These are phyloP conservation scores for Xerocomus amazonicus DNA, from an alignment of 1,284 basidiomycete genomes.

Conservation along the genomic window DNA sequence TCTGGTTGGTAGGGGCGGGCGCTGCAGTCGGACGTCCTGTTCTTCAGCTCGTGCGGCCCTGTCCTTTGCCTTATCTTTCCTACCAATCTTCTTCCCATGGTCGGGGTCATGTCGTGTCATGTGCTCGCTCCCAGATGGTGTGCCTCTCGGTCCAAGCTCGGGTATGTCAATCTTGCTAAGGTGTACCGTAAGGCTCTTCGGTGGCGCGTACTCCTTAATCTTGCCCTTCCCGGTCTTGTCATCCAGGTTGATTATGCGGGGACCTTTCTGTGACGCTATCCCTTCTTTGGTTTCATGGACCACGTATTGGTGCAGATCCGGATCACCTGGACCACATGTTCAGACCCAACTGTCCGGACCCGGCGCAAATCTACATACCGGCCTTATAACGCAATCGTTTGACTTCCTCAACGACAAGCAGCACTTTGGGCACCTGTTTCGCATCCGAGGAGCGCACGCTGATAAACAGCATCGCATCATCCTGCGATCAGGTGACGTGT, in stretches of 20 bases:
- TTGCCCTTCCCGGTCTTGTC: conserved; percentile 40
- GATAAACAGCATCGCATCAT: conserved; percentile 77
- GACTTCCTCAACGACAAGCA: conserved; percentile 74
- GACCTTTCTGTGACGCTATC: conserved; percentile 45
- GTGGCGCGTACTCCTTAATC: conserved; percentile 61
- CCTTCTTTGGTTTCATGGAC: conserved; percentile 51
- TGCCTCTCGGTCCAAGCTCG: conserved; percentile 67
- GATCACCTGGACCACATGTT: conserved; percentile 43
- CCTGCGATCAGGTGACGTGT: conserved; percentile 39
- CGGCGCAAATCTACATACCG: conserved; percentile 42
- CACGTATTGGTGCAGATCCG: conserved; percentile 77
- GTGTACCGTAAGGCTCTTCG: conserved; percentile 63
- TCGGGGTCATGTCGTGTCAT: too few species aligned
- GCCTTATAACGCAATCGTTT: conserved; percentile 72
- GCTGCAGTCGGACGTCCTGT: too few species aligned
- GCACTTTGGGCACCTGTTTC: conserved; percentile 68
- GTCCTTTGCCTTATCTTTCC: too few species aligned
- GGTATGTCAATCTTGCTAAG: conserved; percentile 82
- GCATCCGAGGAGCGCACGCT: conserved; percentile 64
- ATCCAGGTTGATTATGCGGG: conserved; percentile 65
- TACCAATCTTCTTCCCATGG: too few species aligned
- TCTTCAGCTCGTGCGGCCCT: too few species aligned
- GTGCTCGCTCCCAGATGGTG: too few species aligned
- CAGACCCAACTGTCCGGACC: neutral
- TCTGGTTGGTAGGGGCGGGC: too few species aligned